Conservation (phyloP, 805 yeast species). For the Soucietia sequanensis region DNA sequence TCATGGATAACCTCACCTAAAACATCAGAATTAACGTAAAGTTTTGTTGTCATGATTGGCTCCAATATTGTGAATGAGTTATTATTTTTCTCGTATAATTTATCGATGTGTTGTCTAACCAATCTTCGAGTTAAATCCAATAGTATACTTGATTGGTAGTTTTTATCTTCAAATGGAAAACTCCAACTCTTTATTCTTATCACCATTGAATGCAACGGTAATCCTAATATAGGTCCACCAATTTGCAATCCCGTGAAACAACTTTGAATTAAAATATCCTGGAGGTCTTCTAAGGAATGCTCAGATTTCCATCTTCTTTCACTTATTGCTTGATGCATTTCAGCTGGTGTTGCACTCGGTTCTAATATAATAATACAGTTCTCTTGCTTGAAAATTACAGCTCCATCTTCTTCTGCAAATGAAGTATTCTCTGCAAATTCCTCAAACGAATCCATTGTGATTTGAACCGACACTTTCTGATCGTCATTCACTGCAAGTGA, state of each 20-base stretch:
- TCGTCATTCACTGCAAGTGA: slow-evolving; percentile 15
- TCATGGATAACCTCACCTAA: slow-evolving; percentile 86
- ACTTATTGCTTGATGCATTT: slow-evolving; percentile 20
- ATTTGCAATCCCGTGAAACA: slow-evolving; percentile 58
- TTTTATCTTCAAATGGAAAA: slow-evolving; percentile 51
- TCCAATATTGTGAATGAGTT: slow-evolving; percentile 61
- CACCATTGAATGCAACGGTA: slow-evolving; percentile 59
- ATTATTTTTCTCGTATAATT: slow-evolving; percentile 12
- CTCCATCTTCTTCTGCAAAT: slow-evolving; percentile 40
- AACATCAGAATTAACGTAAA: slow-evolving; percentile 66
- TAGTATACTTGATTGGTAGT: slow-evolving; percentile 37
- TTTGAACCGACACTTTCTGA: slow-evolving; percentile 21
- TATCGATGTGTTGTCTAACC: slow-evolving; percentile 20
- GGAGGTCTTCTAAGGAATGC: slow-evolving; percentile 45
- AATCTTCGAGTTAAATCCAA: slow-evolving; percentile 45
- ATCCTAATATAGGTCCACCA: slow-evolving; percentile 61
- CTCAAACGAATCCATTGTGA: slow-evolving; percentile 36
- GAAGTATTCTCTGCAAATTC: slow-evolving; percentile 30
- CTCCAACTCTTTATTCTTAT: slow-evolving; percentile 53
- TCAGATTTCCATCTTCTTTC: slow-evolving; percentile 51
- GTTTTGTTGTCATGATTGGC: slow-evolving; percentile 79
- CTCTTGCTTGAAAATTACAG: slow-evolving; percentile 40
- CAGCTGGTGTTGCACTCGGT: slow-evolving; percentile 23
- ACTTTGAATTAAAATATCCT: slow-evolving; percentile 58
- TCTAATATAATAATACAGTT: slow-evolving; percentile 48